Percentiles rank a stretch among this genome's conserved stretches.
phyloP scores from a whole-genome alignment of 176 grass and related monocot genomes.

The Calamus simplicifolius region DNA sequence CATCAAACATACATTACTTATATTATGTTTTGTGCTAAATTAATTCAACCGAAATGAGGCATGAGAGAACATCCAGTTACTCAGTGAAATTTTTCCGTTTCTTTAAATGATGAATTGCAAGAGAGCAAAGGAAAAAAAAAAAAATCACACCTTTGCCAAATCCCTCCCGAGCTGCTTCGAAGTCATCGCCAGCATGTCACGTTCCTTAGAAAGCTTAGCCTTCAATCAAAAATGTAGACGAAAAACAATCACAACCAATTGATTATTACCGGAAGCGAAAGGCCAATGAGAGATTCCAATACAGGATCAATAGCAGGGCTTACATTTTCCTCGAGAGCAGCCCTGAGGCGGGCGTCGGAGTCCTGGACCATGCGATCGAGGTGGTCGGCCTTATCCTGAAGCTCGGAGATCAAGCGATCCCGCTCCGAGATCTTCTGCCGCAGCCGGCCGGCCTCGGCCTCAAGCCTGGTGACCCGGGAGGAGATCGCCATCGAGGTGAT shows the following conservation, averaged over 20 bases:
- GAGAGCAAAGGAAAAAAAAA: neutral
- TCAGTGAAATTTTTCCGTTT: too few species aligned
- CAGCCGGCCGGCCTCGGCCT: conserved; percentile 56
- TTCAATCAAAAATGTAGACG: conserved; percentile 12
- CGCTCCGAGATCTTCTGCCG: conserved; percentile 60
- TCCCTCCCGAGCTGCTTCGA: conserved; percentile 65
- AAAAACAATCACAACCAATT: neutral
- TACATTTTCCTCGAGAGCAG: conserved; percentile 55
- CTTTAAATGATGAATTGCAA: too few species aligned
- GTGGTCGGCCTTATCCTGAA: conserved; percentile 28
- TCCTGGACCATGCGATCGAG: conserved; percentile 20
- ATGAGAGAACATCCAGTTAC: too few species aligned
- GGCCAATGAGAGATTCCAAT: too few species aligned
- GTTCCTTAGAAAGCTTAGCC: conserved; percentile 76
- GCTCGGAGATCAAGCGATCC: conserved; percentile 38
- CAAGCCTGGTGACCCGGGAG: conserved; percentile 72
- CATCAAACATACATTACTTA: too few species aligned
- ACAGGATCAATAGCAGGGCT: neutral
- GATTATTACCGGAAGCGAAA: neutral
- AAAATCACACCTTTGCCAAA: conserved; percentile 63
- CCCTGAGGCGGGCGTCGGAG: conserved; percentile 43
- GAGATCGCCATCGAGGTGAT: conserved; percentile 97
- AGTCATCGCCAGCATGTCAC: conserved; percentile 57
- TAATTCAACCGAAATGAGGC: too few species aligned
- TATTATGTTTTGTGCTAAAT: too few species aligned